Conservation (phyloP, 2,329 filamentous ascomycete species). For the Sporothrix pallida region DNA sequence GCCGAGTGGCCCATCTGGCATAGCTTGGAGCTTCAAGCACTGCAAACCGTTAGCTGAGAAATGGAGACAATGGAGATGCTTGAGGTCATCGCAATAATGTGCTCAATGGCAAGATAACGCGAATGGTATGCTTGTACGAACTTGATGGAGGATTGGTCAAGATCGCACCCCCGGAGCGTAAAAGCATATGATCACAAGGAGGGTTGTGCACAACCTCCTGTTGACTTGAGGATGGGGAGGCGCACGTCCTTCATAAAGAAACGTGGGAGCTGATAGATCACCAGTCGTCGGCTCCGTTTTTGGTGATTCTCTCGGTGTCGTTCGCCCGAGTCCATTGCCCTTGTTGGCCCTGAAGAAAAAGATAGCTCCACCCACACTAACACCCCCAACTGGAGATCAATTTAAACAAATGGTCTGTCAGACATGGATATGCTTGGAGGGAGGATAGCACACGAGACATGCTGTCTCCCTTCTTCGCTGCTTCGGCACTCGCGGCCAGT, state of each 20-base stretch:
- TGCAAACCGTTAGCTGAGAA: neutral
- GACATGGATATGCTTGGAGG: neutral
- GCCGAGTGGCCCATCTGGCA: slow-evolving; percentile 8
- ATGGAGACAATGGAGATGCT: neutral
- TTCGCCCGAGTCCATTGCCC: neutral
- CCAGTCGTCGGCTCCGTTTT: neutral
- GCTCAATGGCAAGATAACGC: too few species aligned
- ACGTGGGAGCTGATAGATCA: neutral
- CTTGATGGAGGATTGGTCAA: too few species aligned
- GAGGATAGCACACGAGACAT: neutral
- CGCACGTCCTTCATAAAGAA: neutral
- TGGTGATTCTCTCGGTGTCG: neutral
- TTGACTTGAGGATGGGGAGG: neutral
- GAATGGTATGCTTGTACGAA: too few species aligned
- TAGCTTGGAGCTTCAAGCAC: slow-evolving; percentile 17
- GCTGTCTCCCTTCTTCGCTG: neutral
- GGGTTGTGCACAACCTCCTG: neutral
- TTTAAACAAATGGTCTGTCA: slow-evolving; percentile 22
- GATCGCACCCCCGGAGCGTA: too few species aligned
- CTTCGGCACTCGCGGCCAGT: neutral
- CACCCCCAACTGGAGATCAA: slow-evolving; percentile 26
- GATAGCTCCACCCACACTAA: slow-evolving; percentile 29
- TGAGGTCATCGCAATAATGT: too few species aligned
- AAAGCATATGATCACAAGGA: too few species aligned
- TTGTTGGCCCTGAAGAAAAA: neutral